A percentile compares a stretch with the other conserved stretches of the same genome.
These are phyloP conservation scores for Rhinocladiella mackenziei DNA, from an alignment of 2,329 filamentous ascomycete genomes.

Conservation along the genomic window DNA sequence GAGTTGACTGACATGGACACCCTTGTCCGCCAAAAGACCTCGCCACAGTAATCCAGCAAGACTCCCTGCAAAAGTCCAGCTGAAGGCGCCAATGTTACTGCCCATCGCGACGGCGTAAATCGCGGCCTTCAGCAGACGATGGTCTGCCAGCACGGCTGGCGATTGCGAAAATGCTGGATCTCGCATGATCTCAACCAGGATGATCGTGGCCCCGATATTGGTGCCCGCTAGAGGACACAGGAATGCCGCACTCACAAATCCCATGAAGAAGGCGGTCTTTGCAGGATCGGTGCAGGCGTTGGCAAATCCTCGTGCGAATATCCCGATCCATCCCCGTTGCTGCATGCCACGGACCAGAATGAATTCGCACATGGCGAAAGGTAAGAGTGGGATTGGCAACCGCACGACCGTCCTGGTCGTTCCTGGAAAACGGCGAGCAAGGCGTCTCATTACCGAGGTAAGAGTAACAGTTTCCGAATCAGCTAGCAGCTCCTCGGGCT, in stretches of 20 bases:
- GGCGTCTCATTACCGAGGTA: slow-evolving; percentile 12
- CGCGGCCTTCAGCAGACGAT: slow-evolving; percentile 18
- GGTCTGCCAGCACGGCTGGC: slow-evolving; percentile 14
- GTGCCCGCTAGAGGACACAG: slow-evolving; percentile 29
- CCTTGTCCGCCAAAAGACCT: slow-evolving; percentile 26
- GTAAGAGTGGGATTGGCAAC: slow-evolving; percentile 27
- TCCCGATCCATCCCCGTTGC: slow-evolving; percentile 28
- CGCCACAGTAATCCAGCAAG: slow-evolving; percentile 28
- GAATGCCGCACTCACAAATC: slow-evolving; percentile 27
- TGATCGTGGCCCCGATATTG: slow-evolving; percentile 31
- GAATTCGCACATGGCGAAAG: slow-evolving; percentile 31
- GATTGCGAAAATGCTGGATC: slow-evolving; percentile 22
- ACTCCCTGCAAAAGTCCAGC: slow-evolving; percentile 30
- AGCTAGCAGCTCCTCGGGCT: neutral
- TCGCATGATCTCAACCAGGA: slow-evolving; percentile 31
- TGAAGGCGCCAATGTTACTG: slow-evolving; percentile 30
- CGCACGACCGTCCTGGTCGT: slow-evolving; percentile 23
- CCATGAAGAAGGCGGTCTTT: slow-evolving; percentile 28
- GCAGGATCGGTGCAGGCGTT: slow-evolving; percentile 26
- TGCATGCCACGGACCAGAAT: slow-evolving; percentile 29
- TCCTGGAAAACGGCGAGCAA: slow-evolving; percentile 23
- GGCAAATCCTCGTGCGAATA: slow-evolving; percentile 27
- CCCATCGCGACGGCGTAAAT: slow-evolving; percentile 29
- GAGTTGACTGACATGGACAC: slow-evolving; percentile 22
- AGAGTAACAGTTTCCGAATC: slow-evolving; percentile 7